Base-by-base conservation (phyloP, 2,329 filamentous ascomycete genomes). In the Catunica adiposa region DNA sequence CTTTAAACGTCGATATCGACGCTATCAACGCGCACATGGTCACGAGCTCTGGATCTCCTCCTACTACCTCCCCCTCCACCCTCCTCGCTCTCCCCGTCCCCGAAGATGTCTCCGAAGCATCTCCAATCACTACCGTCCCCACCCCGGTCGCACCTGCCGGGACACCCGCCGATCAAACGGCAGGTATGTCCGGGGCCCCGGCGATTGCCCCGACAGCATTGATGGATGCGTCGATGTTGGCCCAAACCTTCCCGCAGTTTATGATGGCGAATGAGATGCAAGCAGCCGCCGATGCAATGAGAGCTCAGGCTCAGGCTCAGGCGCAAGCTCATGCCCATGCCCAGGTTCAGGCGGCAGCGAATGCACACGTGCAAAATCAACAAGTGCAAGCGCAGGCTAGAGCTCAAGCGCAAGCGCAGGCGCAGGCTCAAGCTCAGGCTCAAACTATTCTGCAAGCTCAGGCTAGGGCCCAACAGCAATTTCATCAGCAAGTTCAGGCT, bases 291-390 rank as follows among this genome's bases (percentile, higher is more conserved):
- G 50, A 57, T 23, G 56, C 48, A 15, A 40, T 53, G 23, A 46
- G 40, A n/a, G 40, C 23, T 2, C 55, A 56, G 23, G 54, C 26
- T 15, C 53, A 55, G 17, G 56, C 48, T n/a, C 38, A 44, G 37
- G 56, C 53, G n/a, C 53, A 53, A 23, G 56, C 53, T 20, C 34
- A 54, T 9, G 52, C 47, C 8, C 56, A 58, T 4, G 53, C 42
- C 5, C 48, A 58, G 20, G 26, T 26, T 29, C n/a, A n/a, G n/a
- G 51, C 34, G 7, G 47, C 15, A 15, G 38, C 20, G 14, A 44
- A 54, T 11, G 34, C 51, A n/a, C 48, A 51, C n/a, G 48, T 23
- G 26, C 48, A 51, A 31, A 26, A 11, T 29, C 48, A 51, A n/a
- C 54, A 56, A 9, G 17, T 22, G n/a, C 54, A 56, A 23, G 50